A percentile compares a stretch with the other conserved stretches of the same genome.
These are phyloP conservation scores for Pseudomonodictys pantanalensis DNA, from an alignment of 495 filamentous ascomycete genomes.

Conservation along the genomic window DNA sequence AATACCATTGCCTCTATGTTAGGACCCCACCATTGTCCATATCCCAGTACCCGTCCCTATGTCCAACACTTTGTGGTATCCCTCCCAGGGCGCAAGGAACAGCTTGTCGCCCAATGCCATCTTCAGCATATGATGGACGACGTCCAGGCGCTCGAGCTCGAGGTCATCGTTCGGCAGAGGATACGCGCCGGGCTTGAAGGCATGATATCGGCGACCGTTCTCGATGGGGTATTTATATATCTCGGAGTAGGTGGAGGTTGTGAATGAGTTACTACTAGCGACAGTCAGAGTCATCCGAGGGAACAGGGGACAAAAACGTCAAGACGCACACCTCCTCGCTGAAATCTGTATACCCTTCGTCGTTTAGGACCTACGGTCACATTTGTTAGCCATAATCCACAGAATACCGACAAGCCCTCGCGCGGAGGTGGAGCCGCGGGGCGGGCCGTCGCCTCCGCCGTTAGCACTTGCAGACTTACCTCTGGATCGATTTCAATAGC, in stretches of 20 bases:
- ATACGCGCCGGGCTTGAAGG: constrained; percentile 26
- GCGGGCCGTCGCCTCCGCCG: neutral
- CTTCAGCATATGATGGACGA: constrained; percentile 43
- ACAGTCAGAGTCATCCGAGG: constrained; percentile 2
- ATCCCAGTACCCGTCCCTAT: no score
- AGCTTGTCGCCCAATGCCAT: constrained; percentile 21
- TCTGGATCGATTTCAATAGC: constrained; percentile 24
- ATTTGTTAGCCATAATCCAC: neutral
- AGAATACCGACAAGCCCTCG: no score
- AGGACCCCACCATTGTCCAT: no score
- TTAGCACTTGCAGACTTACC: no score
- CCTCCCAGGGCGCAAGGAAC: constrained; percentile 7
- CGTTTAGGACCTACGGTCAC: constrained; percentile 5
- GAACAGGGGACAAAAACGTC: neutral
- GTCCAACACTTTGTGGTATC: constrained; percentile 23
- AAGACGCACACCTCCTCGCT: constrained; percentile 23
- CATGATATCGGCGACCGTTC: constrained; percentile 35
- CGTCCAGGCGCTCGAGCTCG: constrained; percentile 44
- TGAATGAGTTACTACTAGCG: constrained; percentile 18
- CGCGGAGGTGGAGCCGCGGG: neutral
- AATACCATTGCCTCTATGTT: no score
- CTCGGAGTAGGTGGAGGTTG: constrained; percentile 14
- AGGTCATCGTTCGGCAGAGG: constrained; percentile 30
- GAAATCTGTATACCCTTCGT: constrained; percentile 20
- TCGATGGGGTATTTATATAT: constrained; percentile 26